Evolutionary conservation across 2,329 filamentous ascomycete species (phyloP), one percentile per base, ranked within the genome.

Genomic region (Didymella pomorum): DNA sequence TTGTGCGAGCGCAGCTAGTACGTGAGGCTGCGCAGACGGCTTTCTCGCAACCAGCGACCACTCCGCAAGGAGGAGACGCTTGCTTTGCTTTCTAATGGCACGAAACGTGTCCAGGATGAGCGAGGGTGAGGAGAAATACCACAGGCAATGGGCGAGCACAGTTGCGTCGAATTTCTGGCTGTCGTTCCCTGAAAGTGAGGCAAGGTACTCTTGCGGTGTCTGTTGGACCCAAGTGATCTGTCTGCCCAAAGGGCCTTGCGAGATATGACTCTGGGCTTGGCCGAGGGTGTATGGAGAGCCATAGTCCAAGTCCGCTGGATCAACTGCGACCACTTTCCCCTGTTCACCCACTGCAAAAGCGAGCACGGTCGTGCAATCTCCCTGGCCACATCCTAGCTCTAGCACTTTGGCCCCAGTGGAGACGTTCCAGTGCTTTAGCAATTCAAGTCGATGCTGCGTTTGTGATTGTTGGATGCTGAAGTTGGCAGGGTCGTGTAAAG

Each of bases 351-450:
- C 79, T 20, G 72, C 78, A 64, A 78, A 68, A 44, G 85, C 85
- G 18, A 87, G 79, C 2, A 81, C 82, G 11, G 80, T 77, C 1
- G 86, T 87, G 64, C 80, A 82, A 58, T 84, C 84, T 2, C 85
- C 86, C 63, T 87, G 86, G 1, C 85, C 86, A 70, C 85, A 87
- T 48, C 85, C 85, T 35, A 88, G 70, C 67, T 87, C 86, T 1
- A 88, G 78, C 7, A 87, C 69, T 3, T 76, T 78, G 26, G 76
- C 75, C 58, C 80, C 79, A 25, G 37, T 28, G 16, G 42, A 33
- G 14, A 73, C 64, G 11, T 57, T 55, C 63, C 62, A 73, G 41
- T 66, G 53, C 28, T 64, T 52, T 16, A 72, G 41, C 21, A 74
- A 61, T 10, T n/a, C 46, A 9, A 70, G 21, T 49, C 70, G 69